Base-by-base conservation (phyloP, 345 rosid genomes). In the Rhodomyrtus tomentosa region DNA sequence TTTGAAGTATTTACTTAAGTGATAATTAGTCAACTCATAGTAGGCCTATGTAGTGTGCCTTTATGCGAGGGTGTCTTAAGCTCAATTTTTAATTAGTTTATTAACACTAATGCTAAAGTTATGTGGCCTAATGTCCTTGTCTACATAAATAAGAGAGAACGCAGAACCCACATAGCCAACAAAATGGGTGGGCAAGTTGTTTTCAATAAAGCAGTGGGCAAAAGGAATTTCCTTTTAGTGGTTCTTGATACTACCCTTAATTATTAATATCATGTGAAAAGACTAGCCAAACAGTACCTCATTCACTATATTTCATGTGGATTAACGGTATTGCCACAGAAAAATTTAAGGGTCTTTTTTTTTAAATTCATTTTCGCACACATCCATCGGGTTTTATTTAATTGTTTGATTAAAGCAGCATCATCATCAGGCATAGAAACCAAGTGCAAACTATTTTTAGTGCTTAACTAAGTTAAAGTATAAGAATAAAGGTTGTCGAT, bases 201-300 rank as follows among this genome's bases (percentile, higher is more conserved):
- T 81, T 82, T 83, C 81, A 25, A 55, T 32, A 83, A 83, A 59
- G 81, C 81, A 45, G 81, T 32, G 59, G 81, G 81, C 85, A 83
- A 83, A 59, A 83, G 52, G 55, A 59, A 51, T 82, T 82, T 55
- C 52, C 21, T 55, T 36, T 82, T 32, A 40, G 21, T 58, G 76
- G 52, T 22, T 82, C 50, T 82, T 6, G 49, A 40, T 68, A 68
- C 79, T 68, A 11, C 45, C 79, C 25, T 68, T 68, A 18, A 18
- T 18, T 68, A 7, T 62, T 68, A 68, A 36, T 68, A 68, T 68
- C 45, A 68, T 68, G 45, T 68, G 45, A 68, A 32, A 68, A 68
- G 79, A 68, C 79, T 32, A 18, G 79, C 79, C 10, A 32, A 36
- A 9, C 12, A 68, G 3, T 36, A 38, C 79, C 45, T 36, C 10